Conservation (phyloP, 2,329 filamentous ascomycete species). For the Phyllosticta citriasiana region DNA sequence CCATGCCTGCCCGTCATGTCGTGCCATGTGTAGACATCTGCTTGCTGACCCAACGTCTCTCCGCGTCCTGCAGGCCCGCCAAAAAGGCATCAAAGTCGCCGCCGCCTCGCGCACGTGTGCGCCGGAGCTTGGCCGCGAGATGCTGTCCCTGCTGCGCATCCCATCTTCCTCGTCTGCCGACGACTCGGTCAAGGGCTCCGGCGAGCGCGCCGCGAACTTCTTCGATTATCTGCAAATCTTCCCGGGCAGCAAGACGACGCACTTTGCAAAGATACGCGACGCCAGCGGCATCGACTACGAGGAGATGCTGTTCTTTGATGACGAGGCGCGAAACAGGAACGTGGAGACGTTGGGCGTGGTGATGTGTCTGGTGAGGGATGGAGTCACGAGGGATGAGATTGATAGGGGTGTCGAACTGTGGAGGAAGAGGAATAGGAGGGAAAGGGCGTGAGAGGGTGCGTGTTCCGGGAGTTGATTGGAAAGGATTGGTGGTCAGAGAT, state of each 20-base stretch:
- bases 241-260: slow-evolving; percentile 72
- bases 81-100: slow-evolving; percentile 48
- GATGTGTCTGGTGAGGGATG: slow-evolving; percentile 73
- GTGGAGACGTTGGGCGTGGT: slow-evolving; percentile 72
- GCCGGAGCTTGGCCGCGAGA: slow-evolving; percentile 68
- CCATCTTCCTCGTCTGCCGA: slow-evolving; percentile 24
- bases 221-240: slow-evolving; percentile 53
- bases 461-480: not conserved
- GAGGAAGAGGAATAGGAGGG: slow-evolving; percentile 57
- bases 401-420: slow-evolving; percentile 73
- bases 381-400: slow-evolving; percentile 65
- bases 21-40: not conserved
- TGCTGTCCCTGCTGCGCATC: slow-evolving; percentile 65
- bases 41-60: not conserved
- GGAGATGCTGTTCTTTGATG: slow-evolving; percentile 94
- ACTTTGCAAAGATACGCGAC: slow-evolving; percentile 66
- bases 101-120: slow-evolving; percentile 74
- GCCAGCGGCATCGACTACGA: slow-evolving; percentile 61
- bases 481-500: not conserved
- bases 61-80: not conserved
- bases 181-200: slow-evolving; percentile 20
- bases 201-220: slow-evolving; percentile 35
- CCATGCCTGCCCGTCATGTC: not conserved
- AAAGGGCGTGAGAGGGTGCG: not conserved
- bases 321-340: slow-evolving; percentile 77